Evolutionary conservation across 345 rosid species (phyloP).

Genomic region (Boechera stricta): DNA sequence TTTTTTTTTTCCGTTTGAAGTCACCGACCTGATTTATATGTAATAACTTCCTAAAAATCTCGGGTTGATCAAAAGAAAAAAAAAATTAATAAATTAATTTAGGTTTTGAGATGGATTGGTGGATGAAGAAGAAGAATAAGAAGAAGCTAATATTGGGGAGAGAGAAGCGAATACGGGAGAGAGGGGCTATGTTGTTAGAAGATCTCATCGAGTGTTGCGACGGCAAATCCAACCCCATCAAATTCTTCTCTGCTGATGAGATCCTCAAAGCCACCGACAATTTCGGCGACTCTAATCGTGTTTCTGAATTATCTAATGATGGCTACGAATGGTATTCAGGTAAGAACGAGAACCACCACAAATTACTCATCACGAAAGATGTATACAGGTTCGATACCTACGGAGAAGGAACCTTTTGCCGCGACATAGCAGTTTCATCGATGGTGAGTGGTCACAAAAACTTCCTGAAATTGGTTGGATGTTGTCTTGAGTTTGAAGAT

Average conservation of each 20-base stretch:
- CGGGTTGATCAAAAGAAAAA: too few species aligned
- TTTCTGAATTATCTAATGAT: background rate
- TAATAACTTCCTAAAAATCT: too few species aligned
- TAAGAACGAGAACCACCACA: background rate
- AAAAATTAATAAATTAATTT: background rate
- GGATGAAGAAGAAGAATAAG: background rate
- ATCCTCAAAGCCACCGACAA: background rate
- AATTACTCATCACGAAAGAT: background rate
- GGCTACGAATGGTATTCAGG: background rate
- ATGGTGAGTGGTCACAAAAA: background rate
- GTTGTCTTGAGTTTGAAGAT: background rate
- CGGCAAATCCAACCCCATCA: constrained; percentile 4
- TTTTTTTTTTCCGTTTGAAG: too few species aligned
- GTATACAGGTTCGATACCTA: background rate
- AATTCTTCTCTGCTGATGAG: constrained; percentile 4
- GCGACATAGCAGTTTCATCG: background rate
- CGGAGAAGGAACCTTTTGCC: background rate
- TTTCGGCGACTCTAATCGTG: background rate
- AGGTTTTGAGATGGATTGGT: background rate
- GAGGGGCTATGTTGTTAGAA: background rate
- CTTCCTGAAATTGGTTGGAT: background rate
- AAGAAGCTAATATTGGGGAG: too few species aligned
- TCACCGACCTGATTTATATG: too few species aligned
- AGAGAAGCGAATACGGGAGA: background rate
- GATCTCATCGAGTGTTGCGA: background rate